Percentiles rank a stretch among this genome's conserved stretches.
These are phyloP conservation scores for Aspergillus biplanus DNA, from an alignment of 495 filamentous ascomycete species.

Conservation along the genomic window DNA sequence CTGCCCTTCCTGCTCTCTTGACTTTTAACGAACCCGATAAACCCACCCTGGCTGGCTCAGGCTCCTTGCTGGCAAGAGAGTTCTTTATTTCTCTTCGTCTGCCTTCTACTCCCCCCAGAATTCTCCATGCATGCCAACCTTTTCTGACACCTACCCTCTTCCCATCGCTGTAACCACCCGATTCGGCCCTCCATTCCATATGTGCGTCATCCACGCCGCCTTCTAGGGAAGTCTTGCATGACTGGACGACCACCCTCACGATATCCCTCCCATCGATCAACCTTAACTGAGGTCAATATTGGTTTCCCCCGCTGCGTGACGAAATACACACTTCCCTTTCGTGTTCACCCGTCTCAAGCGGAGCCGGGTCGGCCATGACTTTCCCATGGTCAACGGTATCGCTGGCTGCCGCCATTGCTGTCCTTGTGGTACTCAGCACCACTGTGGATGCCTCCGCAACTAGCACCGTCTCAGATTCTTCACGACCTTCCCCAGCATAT, in stretches of 20 bases:
- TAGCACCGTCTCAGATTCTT: slow-evolving; percentile 12
- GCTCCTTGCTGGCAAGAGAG: slow-evolving; percentile 30
- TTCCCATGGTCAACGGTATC: not conserved
- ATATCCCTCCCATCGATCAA: slow-evolving; percentile 7
- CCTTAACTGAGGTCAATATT: slow-evolving; percentile 1
- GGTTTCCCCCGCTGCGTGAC: not conserved
- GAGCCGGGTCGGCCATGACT: slow-evolving; percentile 16
- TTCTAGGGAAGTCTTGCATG: slow-evolving; percentile 12
- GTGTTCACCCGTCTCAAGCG: slow-evolving; percentile 1
- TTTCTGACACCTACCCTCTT: not conserved
- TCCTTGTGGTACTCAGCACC: slow-evolving; percentile 20
- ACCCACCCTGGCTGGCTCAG: slow-evolving; percentile 27
- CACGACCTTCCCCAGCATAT: slow-evolving; percentile 19
- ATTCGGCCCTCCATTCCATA: slow-evolving; percentile 8
- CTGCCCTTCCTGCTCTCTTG: too few species aligned
- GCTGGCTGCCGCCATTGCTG: slow-evolving; percentile 7
- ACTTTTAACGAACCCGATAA: not conserved
- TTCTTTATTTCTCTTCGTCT: slow-evolving; percentile 7
- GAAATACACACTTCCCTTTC: not conserved
- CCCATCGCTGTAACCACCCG: not conserved
- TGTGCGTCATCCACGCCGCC: slow-evolving; percentile 18
- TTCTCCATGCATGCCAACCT: not conserved
- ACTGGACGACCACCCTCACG: slow-evolving; percentile 5
- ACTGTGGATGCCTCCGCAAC: slow-evolving; percentile 19
- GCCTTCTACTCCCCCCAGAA: not conserved